These are phyloP conservation scores for Ganoderma meredithae DNA, from an alignment of 1,284 basidiomycete species.

Conservation along the genomic window DNA sequence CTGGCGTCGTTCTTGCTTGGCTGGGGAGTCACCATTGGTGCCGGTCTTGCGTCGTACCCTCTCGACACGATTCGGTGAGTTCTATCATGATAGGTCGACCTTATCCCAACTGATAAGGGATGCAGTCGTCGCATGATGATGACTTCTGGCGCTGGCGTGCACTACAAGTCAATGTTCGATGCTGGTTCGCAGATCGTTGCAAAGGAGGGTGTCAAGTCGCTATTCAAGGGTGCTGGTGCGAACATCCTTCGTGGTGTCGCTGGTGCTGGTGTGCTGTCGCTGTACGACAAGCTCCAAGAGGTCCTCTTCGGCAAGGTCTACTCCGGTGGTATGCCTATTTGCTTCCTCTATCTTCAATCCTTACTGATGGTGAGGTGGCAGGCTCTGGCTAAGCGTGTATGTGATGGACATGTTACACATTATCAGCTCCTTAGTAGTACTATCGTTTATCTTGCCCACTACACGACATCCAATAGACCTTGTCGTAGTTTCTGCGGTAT, in stretches of 20 bases:
- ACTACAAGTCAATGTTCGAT: conserved; percentile 95
- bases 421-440: conserved; percentile 42
- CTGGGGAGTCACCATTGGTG: conserved; percentile 95
- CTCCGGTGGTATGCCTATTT: conserved; percentile 65
- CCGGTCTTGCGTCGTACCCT: conserved; percentile 95
- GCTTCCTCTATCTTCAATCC: not conserved
- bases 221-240: conserved; percentile 97
- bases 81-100: not conserved
- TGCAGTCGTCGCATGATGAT: conserved; percentile 95
- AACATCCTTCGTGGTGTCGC: conserved; percentile 99
- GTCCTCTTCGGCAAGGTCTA: conserved; percentile 96
- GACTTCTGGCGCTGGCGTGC: conserved; percentile 85
- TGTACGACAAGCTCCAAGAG: conserved; percentile 94
- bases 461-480: conserved; percentile 45
- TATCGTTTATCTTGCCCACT: conserved; percentile 42
- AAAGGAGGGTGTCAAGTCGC: conserved; percentile 90
- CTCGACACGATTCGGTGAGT: conserved; percentile 90
- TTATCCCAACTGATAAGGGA: no score
- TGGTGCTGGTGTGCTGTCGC: conserved; percentile 95
- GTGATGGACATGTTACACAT: conserved; percentile 38
- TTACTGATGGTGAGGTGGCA: conserved; percentile 19
- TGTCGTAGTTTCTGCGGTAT: conserved; percentile 42
- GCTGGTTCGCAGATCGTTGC: conserved; percentile 85
- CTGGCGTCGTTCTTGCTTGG: conserved; percentile 90
- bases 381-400: conserved; percentile 56